Percentiles rank a stretch among this genome's conserved stretches.
phyloP scores from a whole-genome alignment of 164 flowering plant species.

The Vitis cinerea region DNA sequence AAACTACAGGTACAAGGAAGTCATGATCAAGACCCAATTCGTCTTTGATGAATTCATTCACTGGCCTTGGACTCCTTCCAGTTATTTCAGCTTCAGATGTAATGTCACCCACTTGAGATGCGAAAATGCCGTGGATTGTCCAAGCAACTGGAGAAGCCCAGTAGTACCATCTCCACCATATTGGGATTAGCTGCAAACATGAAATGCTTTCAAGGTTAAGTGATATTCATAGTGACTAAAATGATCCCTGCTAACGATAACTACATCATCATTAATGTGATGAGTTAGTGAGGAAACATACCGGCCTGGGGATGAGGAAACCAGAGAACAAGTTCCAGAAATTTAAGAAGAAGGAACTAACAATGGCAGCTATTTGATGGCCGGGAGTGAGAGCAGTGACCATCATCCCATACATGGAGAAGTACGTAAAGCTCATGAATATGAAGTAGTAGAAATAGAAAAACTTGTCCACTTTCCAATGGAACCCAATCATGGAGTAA shows the following conservation, averaged over 20 bases:
- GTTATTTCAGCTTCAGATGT: neutral
- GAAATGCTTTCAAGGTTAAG: no score
- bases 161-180: no score
- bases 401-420: constrained; percentile 57
- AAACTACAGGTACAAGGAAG: constrained; percentile 12
- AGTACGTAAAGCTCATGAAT: constrained; percentile 44
- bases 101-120: constrained; percentile 36
- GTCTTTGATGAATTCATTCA: constrained; percentile 10
- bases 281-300: constrained; percentile 14
- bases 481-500: constrained; percentile 20
- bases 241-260: no score
- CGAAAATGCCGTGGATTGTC: constrained; percentile 2
- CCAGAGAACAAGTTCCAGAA: no score
- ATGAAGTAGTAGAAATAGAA: constrained; percentile 46
- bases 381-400: constrained; percentile 45
- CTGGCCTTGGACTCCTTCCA: neutral
- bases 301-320: constrained; percentile 27
- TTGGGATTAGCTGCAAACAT: constrained; percentile 7
- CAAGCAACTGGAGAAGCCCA: no score
- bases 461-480: constrained; percentile 40
- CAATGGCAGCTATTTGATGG: constrained; percentile 5
- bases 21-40: constrained; percentile 11
- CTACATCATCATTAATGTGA: no score
- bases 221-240: no score
- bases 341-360: no score